Base-by-base conservation (phyloP, 1,284 basidiomycete genomes). In the Mixia osmundae region DNA sequence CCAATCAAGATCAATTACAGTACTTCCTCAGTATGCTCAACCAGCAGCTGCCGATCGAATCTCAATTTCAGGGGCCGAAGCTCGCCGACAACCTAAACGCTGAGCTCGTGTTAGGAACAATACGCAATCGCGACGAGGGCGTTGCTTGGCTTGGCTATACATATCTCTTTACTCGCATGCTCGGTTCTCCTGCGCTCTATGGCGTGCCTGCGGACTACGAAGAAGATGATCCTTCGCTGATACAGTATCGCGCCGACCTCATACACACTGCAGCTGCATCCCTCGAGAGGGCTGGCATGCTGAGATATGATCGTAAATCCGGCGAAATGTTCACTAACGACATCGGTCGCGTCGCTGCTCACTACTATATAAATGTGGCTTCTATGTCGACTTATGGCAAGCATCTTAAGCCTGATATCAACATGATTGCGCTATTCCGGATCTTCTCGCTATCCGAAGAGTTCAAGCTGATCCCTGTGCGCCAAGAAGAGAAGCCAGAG, bases 361-460 rank as follows among this genome's bases (percentile, higher is more conserved):
- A 97, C 56, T 97, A 85, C 59, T 97, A 97, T 54, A 78, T 97
- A 45, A 79, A 85, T 0, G 76, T 95, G 57, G 73, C 73, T 49
- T 94, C 83, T 40, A 97, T 97, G 91, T 69, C 78, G 46, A 78
- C 76, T 0, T 97, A 95, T 59, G 94, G 94, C 57, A 79, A 91
- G 55, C 83, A 95, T 57, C 61, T 97, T 45, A 69, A 76, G 40
- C 45, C 47, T 15, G 75, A 74, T 7, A 80, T 94, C 71, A 71
- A 74, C 19, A 70, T 68, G 33, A 65, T 99, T 47, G 91, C 97
- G 56, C 61, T 97, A 4, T 91, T 95, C 69, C 68, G 87, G 30
- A 80, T 97, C 6, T 99, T 97, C 54, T 85, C 87, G 0, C 64
- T 95, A 9, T 87, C 80, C 2, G 87, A 94, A 51, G 89, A 97